Evolutionary conservation across 345 rosid genomes (phyloP).

Genomic region (Sonneratia caseolaris): DNA sequence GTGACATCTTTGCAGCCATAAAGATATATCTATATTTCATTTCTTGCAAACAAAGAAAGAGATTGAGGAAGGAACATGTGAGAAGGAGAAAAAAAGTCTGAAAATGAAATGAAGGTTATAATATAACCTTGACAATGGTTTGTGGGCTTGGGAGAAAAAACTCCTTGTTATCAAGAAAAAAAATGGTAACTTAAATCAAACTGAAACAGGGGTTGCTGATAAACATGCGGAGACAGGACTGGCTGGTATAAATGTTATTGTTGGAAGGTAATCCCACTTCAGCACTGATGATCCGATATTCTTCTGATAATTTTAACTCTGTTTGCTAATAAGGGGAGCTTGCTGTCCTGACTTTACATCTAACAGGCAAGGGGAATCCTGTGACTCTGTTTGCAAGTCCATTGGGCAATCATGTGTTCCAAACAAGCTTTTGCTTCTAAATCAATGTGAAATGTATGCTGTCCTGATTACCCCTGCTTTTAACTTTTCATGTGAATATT

Average conservation of each 20-base stretch:
- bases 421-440: constrained; percentile 73
- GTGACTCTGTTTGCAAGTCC: constrained; percentile 73
- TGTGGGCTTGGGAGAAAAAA: not conserved
- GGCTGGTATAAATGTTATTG: constrained; percentile 60
- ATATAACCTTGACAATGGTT: not conserved
- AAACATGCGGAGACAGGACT: constrained; percentile 56
- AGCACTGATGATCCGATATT: not conserved
- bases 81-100: too few relatives aligned
- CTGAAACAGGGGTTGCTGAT: constrained; percentile 29
- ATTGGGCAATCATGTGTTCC: constrained; percentile 75
- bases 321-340: not conserved
- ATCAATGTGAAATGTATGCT: constrained; percentile 79
- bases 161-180: too few relatives aligned
- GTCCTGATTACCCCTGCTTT: not conserved
- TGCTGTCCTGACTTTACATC: constrained; percentile 13
- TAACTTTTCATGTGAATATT: not conserved
- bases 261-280: constrained; percentile 52
- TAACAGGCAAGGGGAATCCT: constrained; percentile 79
- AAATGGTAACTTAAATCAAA: not conserved
- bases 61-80: too few relatives aligned
- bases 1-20: not conserved
- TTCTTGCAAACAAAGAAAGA: too few relatives aligned
- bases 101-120: not conserved
- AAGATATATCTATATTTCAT: too few relatives aligned
- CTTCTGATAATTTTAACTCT: not conserved